Conservation (phyloP, 495 filamentous ascomycete genomes). For the Xylaria telfairii region DNA sequence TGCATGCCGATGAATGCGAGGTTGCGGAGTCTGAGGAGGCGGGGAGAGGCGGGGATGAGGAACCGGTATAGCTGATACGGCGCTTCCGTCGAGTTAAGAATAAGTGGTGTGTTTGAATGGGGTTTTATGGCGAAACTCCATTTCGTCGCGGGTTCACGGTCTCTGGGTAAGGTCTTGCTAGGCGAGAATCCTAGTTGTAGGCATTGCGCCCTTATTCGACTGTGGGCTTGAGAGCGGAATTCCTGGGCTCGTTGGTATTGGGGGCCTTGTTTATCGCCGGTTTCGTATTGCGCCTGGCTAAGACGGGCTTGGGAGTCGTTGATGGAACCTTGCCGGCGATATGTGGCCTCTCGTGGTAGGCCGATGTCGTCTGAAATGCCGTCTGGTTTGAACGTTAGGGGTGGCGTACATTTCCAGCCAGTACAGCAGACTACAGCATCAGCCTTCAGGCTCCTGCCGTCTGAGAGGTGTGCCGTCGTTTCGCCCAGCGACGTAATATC, state of each 20-base stretch:
- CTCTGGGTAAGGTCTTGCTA: not conserved
- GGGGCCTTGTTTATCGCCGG: not conserved
- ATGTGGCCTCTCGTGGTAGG: not conserved
- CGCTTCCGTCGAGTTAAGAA: not conserved
- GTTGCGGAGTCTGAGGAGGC: slow-evolving; percentile 48
- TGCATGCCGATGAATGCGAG: slow-evolving; percentile 64
- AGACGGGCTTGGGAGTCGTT: too few relatives aligned
- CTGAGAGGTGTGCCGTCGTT: slow-evolving; percentile 56
- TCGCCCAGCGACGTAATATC: slow-evolving; percentile 58
- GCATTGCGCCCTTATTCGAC: not conserved
- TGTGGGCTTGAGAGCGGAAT: not conserved
- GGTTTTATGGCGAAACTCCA: not conserved
- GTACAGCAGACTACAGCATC: slow-evolving; percentile 65
- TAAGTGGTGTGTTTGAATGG: not conserved
- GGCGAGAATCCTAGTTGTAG: not conserved
- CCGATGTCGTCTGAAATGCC: slow-evolving; percentile 30
- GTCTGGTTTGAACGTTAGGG: slow-evolving; percentile 58
- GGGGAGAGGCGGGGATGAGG: slow-evolving; percentile 59
- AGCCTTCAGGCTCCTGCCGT: slow-evolving; percentile 49
- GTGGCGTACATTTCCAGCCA: slow-evolving; percentile 60
- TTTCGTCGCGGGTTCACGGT: not conserved
- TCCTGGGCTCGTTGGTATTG: not conserved
- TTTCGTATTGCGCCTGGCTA: too few relatives aligned
- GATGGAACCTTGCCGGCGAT: not conserved
- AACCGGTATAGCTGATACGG: slow-evolving; percentile 60